These are phyloP conservation scores for Lodderomyces parapsilosis DNA, from an alignment of 1,139 yeast species.

Conservation along the genomic window DNA sequence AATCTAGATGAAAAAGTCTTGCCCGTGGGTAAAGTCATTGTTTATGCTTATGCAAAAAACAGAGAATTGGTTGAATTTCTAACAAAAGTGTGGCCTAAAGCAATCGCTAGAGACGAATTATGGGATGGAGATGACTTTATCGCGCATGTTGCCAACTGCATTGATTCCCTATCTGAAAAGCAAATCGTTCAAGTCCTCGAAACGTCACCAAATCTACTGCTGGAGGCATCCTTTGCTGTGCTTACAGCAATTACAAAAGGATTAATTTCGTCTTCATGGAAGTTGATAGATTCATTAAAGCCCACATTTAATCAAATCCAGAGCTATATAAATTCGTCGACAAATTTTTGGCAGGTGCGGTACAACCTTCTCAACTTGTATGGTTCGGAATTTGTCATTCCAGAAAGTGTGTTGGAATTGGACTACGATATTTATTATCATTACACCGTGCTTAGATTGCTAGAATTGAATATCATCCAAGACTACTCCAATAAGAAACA, in stretches of 20 bases:
- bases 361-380: constrained; percentile 50
- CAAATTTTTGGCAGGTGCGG: constrained; percentile 44
- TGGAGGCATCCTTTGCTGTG: constrained; percentile 19
- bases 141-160: constrained; percentile 34
- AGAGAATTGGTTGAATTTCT: constrained; percentile 59
- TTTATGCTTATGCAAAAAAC: constrained; percentile 52
- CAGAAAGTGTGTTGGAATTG: constrained; percentile 6
- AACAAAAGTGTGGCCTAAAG: constrained; percentile 41
- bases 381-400: constrained; percentile 31
- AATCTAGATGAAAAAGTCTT: constrained; percentile 10
- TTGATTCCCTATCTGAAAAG: constrained; percentile 44
- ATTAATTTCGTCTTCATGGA: constrained; percentile 23
- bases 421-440: constrained; percentile 25
- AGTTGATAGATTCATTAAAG: constrained; percentile 21
- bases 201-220: constrained; percentile 11
- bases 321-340: constrained; percentile 14
- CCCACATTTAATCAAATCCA: constrained; percentile 13
- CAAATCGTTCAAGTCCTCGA: constrained; percentile 36
- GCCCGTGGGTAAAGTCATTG: constrained; percentile 36
- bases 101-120: constrained; percentile 22
- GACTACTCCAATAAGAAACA: constrained; percentile 12
- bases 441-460: constrained; percentile 43
- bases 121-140: constrained; percentile 33
- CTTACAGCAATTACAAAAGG: constrained; percentile 44
- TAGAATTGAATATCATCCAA: constrained; percentile 42